phyloP scores from a whole-genome alignment of 345 rosid genomes.

The Syzygium aqueum region DNA sequence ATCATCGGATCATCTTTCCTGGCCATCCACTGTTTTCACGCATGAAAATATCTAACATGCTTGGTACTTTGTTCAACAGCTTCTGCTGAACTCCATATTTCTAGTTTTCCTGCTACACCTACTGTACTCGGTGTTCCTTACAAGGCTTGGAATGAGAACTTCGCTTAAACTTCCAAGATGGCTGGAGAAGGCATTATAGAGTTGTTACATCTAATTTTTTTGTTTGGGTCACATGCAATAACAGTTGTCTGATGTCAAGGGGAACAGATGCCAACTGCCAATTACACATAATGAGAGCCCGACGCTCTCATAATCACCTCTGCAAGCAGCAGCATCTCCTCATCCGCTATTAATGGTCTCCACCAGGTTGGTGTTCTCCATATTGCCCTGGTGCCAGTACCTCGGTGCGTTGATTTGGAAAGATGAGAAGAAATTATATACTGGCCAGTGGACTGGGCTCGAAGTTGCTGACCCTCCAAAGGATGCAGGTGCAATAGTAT shows the following conservation, averaged over 20 bases:
- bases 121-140: conserved; percentile 62
- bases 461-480: background rate
- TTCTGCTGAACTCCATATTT: conserved; percentile 73
- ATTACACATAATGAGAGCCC: background rate
- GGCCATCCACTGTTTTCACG: background rate
- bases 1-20: background rate
- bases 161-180: conserved; percentile 68
- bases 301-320: background rate
- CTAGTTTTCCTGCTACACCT: conserved; percentile 78
- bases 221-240: background rate
- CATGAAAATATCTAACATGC: background rate
- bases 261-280: background rate
- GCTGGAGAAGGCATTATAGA: conserved; percentile 64
- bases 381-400: background rate
- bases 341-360: background rate
- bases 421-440: background rate
- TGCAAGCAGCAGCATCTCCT: background rate
- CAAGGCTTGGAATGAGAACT: conserved; percentile 73
- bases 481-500: background rate
- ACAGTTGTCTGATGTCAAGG: background rate
- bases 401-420: background rate
- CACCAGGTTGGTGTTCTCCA: background rate
- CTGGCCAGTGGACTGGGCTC: background rate
- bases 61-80: conserved; percentile 27
- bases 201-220: background rate